Percentiles rank a stretch among this genome's conserved stretches.
Evolutionary conservation across 306 rosid species (phyloP).

Genomic region (Arachis hypogaea): DNA sequence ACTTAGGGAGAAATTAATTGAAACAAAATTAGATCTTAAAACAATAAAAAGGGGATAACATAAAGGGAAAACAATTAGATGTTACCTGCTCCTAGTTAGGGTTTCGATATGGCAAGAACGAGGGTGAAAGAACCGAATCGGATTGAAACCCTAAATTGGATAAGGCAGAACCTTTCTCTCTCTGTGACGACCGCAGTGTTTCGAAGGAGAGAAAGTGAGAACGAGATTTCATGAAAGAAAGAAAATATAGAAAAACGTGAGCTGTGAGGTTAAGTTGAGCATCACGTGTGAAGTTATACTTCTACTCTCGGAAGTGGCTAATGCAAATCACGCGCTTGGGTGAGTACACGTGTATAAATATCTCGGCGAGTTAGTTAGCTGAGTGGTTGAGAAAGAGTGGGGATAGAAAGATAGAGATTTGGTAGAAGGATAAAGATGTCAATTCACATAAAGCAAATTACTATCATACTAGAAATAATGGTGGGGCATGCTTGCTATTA

Average conservation of each 20-base stretch:
- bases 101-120: slow-evolving; percentile 37
- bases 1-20: neutral
- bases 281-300: neutral
- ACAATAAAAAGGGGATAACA: neutral
- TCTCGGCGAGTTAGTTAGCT: neutral
- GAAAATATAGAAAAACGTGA: slow-evolving; percentile 20
- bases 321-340: slow-evolving; percentile 31
- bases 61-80: neutral
- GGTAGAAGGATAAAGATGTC: slow-evolving; percentile 1
- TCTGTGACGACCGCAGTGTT: slow-evolving; percentile 25
- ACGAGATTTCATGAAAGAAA: neutral
- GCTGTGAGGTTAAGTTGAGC: neutral
- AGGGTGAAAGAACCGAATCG: neutral
- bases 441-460: neutral
- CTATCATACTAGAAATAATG: neutral
- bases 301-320: neutral
- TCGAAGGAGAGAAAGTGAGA: slow-evolving; percentile 33
- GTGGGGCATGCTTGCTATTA: neutral
- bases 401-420: neutral
- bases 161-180: slow-evolving; percentile 42
- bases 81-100: slow-evolving; percentile 67
- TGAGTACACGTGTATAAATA: neutral
- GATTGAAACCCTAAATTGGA: slow-evolving; percentile 54
- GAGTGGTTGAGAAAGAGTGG: neutral
- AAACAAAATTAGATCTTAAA: slow-evolving; percentile 8